These are phyloP conservation scores for Coriolopsis trogii DNA, from an alignment of 1,284 basidiomycete species.

Conservation along the genomic window DNA sequence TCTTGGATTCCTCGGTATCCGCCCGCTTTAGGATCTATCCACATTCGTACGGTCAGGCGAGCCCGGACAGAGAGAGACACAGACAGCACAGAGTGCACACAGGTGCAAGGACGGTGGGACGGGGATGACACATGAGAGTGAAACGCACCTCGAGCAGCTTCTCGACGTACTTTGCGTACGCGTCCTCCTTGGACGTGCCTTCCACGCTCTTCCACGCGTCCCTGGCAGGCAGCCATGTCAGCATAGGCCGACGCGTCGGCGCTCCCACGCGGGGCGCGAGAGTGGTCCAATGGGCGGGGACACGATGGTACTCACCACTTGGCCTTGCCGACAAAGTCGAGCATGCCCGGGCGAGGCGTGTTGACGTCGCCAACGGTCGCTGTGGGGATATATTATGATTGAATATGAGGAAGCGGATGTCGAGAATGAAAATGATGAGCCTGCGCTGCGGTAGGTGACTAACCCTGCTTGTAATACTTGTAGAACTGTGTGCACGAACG, in stretches of 20 bases:
- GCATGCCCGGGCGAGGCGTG: conserved; percentile 64
- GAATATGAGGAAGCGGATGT: conserved; percentile 1
- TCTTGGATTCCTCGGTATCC: conserved; percentile 58
- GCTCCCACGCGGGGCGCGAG: conserved; percentile 8
- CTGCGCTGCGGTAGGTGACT: not conserved
- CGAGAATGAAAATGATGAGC: conserved; percentile 14
- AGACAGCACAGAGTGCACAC: not conserved
- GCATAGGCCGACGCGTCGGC: conserved; percentile 3
- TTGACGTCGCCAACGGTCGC: conserved; percentile 78
- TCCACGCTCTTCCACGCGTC: conserved; percentile 86
- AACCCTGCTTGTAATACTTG: conserved; percentile 90
- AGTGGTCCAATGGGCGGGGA: conserved; percentile 1
- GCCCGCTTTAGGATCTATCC: conserved; percentile 62
- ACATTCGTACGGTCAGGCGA: conserved; percentile 41
- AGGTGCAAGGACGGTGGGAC: no score
- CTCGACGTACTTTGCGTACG: conserved; percentile 72
- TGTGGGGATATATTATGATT: conserved; percentile 32
- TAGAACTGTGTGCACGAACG: conserved; percentile 71
- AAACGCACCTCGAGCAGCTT: conserved; percentile 72
- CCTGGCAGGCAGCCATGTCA: conserved; percentile 44
- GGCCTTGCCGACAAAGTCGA: conserved; percentile 82
- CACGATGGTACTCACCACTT: conserved; percentile 65
- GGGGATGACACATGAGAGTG: conserved; percentile 13
- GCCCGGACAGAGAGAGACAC: conserved; percentile 1
- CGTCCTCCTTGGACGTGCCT: conserved; percentile 74